Conservation (phyloP, 2,329 filamentous ascomycete species). For the Myriosclerotinia curreyana region DNA sequence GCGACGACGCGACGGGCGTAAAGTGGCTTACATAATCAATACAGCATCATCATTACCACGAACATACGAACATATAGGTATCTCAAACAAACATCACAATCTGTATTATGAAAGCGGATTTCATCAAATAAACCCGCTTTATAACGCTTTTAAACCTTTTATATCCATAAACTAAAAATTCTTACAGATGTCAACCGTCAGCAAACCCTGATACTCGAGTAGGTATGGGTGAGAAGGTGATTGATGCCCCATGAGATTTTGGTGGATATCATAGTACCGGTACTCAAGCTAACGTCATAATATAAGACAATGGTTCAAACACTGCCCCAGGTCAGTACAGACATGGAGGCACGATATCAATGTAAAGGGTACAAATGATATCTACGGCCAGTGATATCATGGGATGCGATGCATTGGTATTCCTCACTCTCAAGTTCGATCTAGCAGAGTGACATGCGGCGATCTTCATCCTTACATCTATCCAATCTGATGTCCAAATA, state of each 20-base stretch:
- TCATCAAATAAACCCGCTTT: background rate
- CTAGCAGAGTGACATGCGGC: slow-evolving; percentile 5
- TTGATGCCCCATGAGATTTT: too few species aligned
- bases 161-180: background rate
- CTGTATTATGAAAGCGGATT: background rate
- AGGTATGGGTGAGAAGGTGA: background rate
- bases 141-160: background rate
- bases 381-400: background rate
- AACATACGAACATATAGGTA: too few species aligned
- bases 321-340: too few species aligned
- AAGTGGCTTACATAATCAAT: slow-evolving; percentile 19
- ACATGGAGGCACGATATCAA: too few species aligned
- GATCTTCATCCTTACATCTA: slow-evolving; percentile 15
- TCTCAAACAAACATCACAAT: too few species aligned
- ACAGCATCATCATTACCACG: background rate
- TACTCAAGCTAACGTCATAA: too few species aligned
- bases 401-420: background rate
- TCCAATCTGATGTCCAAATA: background rate
- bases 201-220: background rate
- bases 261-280: too few species aligned
- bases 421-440: too few species aligned
- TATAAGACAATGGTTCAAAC: too few species aligned
- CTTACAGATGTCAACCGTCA: background rate
- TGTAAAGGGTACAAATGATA: too few species aligned
- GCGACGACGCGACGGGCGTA: slow-evolving; percentile 19